Evolutionary conservation across 2,329 filamentous ascomycete species (phyloP).

Genomic region (Pseudopyricularia javanii): DNA sequence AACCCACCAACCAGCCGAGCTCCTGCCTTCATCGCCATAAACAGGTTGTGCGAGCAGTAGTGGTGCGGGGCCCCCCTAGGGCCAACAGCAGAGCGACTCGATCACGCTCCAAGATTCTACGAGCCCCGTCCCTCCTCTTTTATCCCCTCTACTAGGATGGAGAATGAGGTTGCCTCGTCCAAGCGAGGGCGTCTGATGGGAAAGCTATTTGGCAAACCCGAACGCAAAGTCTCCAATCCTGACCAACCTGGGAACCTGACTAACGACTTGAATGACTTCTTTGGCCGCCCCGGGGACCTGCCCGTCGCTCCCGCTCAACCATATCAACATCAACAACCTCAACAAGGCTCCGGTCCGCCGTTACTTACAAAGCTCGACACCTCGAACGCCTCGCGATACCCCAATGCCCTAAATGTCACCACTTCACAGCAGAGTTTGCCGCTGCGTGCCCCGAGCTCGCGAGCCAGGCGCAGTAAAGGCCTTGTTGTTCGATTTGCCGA

Average conservation of each 20-base stretch:
- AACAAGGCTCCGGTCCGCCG: conserved; percentile 22
- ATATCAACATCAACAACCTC: conserved; percentile 26
- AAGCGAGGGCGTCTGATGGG: conserved; percentile 48
- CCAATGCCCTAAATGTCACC: conserved; percentile 35
- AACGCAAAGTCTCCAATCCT: conserved; percentile 24
- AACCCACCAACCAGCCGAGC: too few species aligned
- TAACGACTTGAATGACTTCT: conserved; percentile 43
- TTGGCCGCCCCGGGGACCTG: conserved; percentile 42
- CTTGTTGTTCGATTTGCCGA: conserved; percentile 65
- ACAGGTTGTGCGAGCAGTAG: neutral
- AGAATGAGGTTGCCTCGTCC: conserved; percentile 30
- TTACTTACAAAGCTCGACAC: conserved; percentile 41
- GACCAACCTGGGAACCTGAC: conserved; percentile 23
- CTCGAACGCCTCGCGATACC: conserved; percentile 40
- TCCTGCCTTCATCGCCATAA: neutral
- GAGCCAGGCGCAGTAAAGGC: conserved; percentile 44
- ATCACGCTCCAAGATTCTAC: neutral
- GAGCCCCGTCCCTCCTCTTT: conserved; percentile 1
- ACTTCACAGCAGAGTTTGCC: conserved; percentile 29
- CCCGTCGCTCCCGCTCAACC: conserved; percentile 26
- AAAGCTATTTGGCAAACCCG: conserved; percentile 40
- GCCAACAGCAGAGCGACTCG: neutral
- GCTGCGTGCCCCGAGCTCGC: conserved; percentile 29
- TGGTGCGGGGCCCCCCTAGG: neutral
- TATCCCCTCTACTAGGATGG: conserved; percentile 21